Base-by-base conservation (phyloP, 2,329 filamentous ascomycete species). In the Fusarium abutilonis region DNA sequence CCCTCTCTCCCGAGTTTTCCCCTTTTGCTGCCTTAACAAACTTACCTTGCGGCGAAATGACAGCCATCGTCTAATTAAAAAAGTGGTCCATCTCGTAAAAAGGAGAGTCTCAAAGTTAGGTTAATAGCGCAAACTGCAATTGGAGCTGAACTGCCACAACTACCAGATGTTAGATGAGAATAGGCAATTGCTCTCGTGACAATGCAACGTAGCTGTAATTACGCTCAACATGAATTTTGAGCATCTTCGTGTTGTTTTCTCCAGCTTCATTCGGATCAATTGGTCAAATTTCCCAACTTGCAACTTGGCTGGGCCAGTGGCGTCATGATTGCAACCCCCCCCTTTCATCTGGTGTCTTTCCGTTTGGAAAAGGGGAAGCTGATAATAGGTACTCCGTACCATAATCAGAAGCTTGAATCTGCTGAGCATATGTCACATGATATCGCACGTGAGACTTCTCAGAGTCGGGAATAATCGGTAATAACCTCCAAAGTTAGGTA, bases 51-150 rank as follows among this genome's bases (percentile, higher is more conserved):
- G 23, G 47, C 38, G 39, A 41, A 48, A 63, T 61, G 61, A 62
- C 45, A 57, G 40, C 52, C 54, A 19, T n/a, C 19, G 23, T 58
- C 46, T 64, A 65, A 63, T 66, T 65, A 63, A 59, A 64, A 66
- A 65, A 66, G 62, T 63, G 63, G 62, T 26, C 59, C 62, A 28
- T 42, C 54, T 65, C 57, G 56, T 66, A 45, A 46, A 64, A 66
- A 65, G 61, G 61, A 52, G 60, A 50, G 46, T 64, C 56, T 64
- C 46, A 38, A 65, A 19, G 19, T 10, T 29, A 29, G 42, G 31
- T 36, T 31, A 42, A 54, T 63, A 66, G 62, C 59, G 52, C 44
- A 46, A 46, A 26, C 23, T 26, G 23, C 23, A 26, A 26, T 7
- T 26, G 23, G 6, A 26, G 8, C 23, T 26, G 23, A 26, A 54